phyloP scores from a whole-genome alignment of 2,329 filamentous ascomycete genomes.

The Fusarium tuaranense region DNA sequence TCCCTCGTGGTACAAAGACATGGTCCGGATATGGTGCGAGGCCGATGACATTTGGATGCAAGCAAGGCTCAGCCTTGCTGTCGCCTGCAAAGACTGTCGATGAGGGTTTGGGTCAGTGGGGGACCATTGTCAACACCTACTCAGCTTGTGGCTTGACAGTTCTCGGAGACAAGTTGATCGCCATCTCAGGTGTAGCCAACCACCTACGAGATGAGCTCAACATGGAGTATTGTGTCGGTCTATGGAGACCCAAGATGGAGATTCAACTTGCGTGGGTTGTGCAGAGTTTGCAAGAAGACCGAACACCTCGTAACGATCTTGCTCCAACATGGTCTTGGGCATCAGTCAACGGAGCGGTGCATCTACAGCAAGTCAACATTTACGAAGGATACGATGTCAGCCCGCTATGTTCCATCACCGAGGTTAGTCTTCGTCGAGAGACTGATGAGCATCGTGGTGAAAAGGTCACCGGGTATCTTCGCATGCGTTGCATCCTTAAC shows the following conservation, averaged over 20 bases:
- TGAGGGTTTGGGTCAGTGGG: constrained; percentile 13
- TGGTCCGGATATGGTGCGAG: background rate
- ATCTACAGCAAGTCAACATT: background rate
- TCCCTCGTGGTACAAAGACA: background rate
- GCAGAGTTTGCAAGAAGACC: background rate
- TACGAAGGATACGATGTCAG: constrained; percentile 12
- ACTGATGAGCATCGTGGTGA: background rate
- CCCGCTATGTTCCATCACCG: constrained; percentile 1
- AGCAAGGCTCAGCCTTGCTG: background rate
- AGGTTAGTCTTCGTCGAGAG: background rate
- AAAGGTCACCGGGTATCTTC: background rate
- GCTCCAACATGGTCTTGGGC: constrained; percentile 26
- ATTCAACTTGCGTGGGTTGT: constrained; percentile 21
- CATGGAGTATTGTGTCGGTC: constrained; percentile 21
- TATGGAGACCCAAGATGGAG: constrained; percentile 21
- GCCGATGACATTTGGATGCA: constrained; percentile 5
- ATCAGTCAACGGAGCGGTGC: constrained; percentile 15
- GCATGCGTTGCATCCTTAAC: constrained; percentile 12
- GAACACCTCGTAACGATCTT: constrained; percentile 9
- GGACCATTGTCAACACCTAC: constrained; percentile 20
- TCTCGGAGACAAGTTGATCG: constrained; percentile 17
- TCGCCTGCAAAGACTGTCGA: background rate
- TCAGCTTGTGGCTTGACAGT: constrained; percentile 13
- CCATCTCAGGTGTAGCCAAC: constrained; percentile 19
- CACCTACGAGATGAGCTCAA: constrained; percentile 5